Conservation (phyloP, 176 grass and related monocot species). For the maize (Zea mays) region DNA sequence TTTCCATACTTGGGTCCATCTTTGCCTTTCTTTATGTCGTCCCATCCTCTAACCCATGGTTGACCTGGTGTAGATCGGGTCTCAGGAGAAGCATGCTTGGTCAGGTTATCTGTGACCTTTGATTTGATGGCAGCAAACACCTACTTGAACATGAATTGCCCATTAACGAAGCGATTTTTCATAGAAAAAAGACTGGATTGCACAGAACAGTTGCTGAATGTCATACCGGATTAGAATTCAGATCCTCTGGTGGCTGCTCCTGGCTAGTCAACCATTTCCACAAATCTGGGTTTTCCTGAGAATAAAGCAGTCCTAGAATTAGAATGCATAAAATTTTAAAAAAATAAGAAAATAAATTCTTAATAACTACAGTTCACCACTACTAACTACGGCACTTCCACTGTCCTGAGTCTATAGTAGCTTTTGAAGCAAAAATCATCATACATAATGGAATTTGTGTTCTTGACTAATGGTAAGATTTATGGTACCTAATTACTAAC, state of each 20-base stretch:
- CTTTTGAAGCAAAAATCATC: background rate
- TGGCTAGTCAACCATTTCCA: constrained; percentile 96
- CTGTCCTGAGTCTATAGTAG: background rate
- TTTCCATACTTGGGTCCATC: constrained; percentile 80
- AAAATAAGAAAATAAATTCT: background rate
- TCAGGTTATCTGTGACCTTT: constrained; percentile 68
- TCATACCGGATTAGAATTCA: constrained; percentile 69
- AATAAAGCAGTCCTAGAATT: constrained; percentile 11
- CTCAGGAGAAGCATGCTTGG: constrained; percentile 67
- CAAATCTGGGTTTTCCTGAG: constrained; percentile 94
- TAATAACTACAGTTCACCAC: background rate
- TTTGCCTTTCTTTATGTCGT: constrained; percentile 69
- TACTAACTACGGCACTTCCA: background rate
- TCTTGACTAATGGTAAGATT: background rate
- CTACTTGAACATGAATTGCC: constrained; percentile 27
- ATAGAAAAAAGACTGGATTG: background rate
- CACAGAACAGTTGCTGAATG: constrained; percentile 10
- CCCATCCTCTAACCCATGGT: constrained; percentile 93
- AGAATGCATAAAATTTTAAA: background rate
- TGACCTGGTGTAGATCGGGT: constrained; percentile 75
- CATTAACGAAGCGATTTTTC: background rate
- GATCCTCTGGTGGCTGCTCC: constrained; percentile 68
- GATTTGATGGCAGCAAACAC: constrained; percentile 78
- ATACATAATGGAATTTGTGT: background rate
- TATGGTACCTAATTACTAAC: background rate